Conservation (phyloP, 2,329 filamentous ascomycete genomes). For the Paramyrothecium roridum region DNA sequence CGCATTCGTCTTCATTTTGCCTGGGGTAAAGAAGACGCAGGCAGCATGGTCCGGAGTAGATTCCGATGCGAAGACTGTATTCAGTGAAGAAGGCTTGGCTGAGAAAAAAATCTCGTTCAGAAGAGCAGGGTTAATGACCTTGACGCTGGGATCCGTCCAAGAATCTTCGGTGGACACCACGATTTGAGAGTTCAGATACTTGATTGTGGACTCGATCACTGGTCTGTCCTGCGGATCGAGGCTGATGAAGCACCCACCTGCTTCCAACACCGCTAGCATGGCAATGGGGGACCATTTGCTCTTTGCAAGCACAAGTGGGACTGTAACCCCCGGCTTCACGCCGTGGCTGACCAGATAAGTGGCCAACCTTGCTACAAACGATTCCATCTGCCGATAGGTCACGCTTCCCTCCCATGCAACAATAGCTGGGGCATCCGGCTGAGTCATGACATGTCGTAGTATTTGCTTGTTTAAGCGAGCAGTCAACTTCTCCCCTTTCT, state of each 20-base stretch:
- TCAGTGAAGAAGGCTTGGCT: conserved; percentile 27
- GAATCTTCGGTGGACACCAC: conserved; percentile 41
- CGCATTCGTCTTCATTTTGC: conserved; percentile 29
- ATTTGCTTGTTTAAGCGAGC: conserved; percentile 44
- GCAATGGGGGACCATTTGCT: conserved; percentile 65
- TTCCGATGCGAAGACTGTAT: conserved; percentile 22
- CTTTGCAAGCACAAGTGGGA: conserved; percentile 69
- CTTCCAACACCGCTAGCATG: conserved; percentile 66
- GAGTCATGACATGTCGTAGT: conserved; percentile 32
- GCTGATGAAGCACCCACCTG: conserved; percentile 48
- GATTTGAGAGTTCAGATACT: conserved; percentile 39
- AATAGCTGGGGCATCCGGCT: conserved; percentile 36
- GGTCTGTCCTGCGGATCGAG: conserved; percentile 42
- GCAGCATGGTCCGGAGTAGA: conserved; percentile 46
- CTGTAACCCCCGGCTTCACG: conserved; percentile 48
- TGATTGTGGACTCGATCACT: conserved; percentile 38
- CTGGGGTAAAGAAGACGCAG: conserved; percentile 59
- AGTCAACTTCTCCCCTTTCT: conserved; percentile 33
- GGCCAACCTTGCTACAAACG: conserved; percentile 33
- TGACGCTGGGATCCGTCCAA: conserved; percentile 33
- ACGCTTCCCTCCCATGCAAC: conserved; percentile 43
- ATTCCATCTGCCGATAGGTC: conserved; percentile 36
- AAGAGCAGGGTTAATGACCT: conserved; percentile 36
- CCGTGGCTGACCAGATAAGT: conserved; percentile 48
- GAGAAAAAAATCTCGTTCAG: conserved; percentile 39